Percentiles rank a stretch among this genome's conserved stretches.
These are phyloP conservation scores for Penicillium sp. DNA, from an alignment of 2,329 filamentous ascomycete genomes.

Conservation along the genomic window DNA sequence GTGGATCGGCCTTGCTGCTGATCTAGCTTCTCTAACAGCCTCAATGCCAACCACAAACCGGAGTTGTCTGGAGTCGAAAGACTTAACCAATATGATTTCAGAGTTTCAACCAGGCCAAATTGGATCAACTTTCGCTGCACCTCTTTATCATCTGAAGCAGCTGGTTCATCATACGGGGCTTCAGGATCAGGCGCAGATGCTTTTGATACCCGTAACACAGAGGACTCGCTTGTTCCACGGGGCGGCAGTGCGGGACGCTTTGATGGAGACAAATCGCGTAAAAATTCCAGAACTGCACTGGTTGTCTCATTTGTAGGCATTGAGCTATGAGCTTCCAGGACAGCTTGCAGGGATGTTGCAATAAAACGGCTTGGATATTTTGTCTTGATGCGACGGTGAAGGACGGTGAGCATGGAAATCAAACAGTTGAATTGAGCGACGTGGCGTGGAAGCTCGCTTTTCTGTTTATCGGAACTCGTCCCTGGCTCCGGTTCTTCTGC, in stretches of 20 bases:
- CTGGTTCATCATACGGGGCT: slow-evolving; percentile 37
- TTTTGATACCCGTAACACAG: slow-evolving; percentile 30
- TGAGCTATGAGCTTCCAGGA: slow-evolving; percentile 56
- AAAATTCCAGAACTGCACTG: slow-evolving; percentile 53
- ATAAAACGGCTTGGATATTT: slow-evolving; percentile 62
- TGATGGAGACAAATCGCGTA: slow-evolving; percentile 55
- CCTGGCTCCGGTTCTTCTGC: slow-evolving; percentile 28
- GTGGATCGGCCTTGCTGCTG: slow-evolving; percentile 32
- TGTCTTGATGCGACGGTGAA: slow-evolving; percentile 61
- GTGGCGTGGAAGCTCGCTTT: slow-evolving; percentile 21
- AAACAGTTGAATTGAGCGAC: slow-evolving; percentile 41
- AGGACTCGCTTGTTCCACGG: slow-evolving; percentile 50
- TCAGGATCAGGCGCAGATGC: slow-evolving; percentile 55
- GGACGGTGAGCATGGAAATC: slow-evolving; percentile 50
- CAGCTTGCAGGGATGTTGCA: slow-evolving; percentile 60
- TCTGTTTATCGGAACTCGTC: slow-evolving; percentile 7
- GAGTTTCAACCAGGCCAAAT: slow-evolving; percentile 58
- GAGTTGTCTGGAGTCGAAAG: slow-evolving; percentile 32
- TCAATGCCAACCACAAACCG: slow-evolving; percentile 42
- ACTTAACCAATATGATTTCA: slow-evolving; percentile 57
- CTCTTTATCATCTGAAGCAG: slow-evolving; percentile 46
- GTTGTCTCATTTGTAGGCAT: slow-evolving; percentile 56
- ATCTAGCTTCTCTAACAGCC: slow-evolving; percentile 57
- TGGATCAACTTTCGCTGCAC: slow-evolving; percentile 56
- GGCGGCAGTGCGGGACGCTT: slow-evolving; percentile 59